Evolutionary conservation across 495 filamentous ascomycete species (phyloP).

Genomic region (Talaromyces nanjingensis): DNA sequence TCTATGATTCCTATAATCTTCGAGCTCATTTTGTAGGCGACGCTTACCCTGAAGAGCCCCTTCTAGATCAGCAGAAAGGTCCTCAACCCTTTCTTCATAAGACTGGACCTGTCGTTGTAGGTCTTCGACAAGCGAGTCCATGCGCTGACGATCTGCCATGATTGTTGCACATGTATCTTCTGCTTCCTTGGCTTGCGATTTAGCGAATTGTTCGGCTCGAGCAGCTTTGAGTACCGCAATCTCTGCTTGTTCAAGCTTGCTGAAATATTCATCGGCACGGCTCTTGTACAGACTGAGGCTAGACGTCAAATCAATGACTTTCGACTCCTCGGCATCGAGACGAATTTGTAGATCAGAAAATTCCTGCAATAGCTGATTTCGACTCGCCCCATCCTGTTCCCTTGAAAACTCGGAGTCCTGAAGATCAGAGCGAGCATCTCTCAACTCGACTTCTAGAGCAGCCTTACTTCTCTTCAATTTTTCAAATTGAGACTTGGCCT

Average conservation of each 20-base stretch:
- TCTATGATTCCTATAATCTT: slow-evolving; percentile 91
- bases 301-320: slow-evolving; percentile 73
- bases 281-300: slow-evolving; percentile 87
- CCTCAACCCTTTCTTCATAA: slow-evolving; percentile 85
- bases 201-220: slow-evolving; percentile 89
- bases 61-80: slow-evolving; percentile 83
- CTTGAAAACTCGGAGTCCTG: slow-evolving; percentile 68
- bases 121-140: slow-evolving; percentile 84
- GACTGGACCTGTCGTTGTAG: slow-evolving; percentile 83
- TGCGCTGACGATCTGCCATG: slow-evolving; percentile 86
- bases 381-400: slow-evolving; percentile 78
- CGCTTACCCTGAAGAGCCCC: slow-evolving; percentile 86
- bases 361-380: slow-evolving; percentile 83
- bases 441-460: slow-evolving; percentile 78
- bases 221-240: slow-evolving; percentile 89
- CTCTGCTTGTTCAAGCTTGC: slow-evolving; percentile 94
- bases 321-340: slow-evolving; percentile 81
- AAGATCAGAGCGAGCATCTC: slow-evolving; percentile 75
- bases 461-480: slow-evolving; percentile 73
- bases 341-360: slow-evolving; percentile 92
- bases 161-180: slow-evolving; percentile 87
- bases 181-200: slow-evolving; percentile 76
- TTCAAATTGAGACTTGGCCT: slow-evolving; percentile 81
- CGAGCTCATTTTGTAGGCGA: slow-evolving; percentile 92
- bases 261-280: slow-evolving; percentile 94